Conservation (phyloP, 2,329 filamentous ascomycete genomes). For the Tolypocladium sp. region DNA sequence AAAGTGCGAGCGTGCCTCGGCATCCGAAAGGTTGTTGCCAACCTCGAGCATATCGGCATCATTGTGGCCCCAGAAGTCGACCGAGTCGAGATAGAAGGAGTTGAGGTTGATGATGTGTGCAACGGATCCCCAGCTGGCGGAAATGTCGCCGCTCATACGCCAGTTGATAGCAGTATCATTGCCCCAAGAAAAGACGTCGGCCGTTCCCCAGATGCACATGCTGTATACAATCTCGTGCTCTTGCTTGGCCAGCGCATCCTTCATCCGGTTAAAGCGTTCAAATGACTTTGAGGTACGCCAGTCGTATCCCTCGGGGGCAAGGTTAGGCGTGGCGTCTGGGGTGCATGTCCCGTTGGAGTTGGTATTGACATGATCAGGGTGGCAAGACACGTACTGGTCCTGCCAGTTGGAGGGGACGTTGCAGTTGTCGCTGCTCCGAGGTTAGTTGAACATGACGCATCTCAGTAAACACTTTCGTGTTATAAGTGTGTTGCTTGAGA, state of each 20-base stretch:
- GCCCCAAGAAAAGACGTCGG: slow-evolving; percentile 40
- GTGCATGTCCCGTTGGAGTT: slow-evolving; percentile 11
- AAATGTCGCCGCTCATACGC: slow-evolving; percentile 36
- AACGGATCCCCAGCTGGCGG: slow-evolving; percentile 22
- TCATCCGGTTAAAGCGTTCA: slow-evolving; percentile 33
- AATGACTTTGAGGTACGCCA: slow-evolving; percentile 19
- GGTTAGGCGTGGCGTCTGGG: neutral
- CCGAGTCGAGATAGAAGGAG: slow-evolving; percentile 32
- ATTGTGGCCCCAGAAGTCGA: slow-evolving; percentile 38
- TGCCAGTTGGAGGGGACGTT: slow-evolving; percentile 26
- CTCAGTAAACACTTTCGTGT: no score
- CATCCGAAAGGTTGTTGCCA: slow-evolving; percentile 36
- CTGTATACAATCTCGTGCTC: slow-evolving; percentile 37
- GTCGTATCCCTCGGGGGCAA: slow-evolving; percentile 11
- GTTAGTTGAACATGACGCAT: no score
- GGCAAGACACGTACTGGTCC: slow-evolving; percentile 20
- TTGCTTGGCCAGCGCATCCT: slow-evolving; percentile 44
- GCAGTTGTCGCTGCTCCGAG: slow-evolving; percentile 37
- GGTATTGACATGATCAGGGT: no score
- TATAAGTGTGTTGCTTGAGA: no score
- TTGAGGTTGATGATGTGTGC: slow-evolving; percentile 37
- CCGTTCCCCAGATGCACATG: slow-evolving; percentile 45
- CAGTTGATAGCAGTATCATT: slow-evolving; percentile 36
- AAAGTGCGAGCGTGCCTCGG: slow-evolving; percentile 40
- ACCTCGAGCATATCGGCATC: slow-evolving; percentile 44